Evolutionary conservation across 306 rosid species (phyloP).

Genomic region (Trifolium fragiferum): DNA sequence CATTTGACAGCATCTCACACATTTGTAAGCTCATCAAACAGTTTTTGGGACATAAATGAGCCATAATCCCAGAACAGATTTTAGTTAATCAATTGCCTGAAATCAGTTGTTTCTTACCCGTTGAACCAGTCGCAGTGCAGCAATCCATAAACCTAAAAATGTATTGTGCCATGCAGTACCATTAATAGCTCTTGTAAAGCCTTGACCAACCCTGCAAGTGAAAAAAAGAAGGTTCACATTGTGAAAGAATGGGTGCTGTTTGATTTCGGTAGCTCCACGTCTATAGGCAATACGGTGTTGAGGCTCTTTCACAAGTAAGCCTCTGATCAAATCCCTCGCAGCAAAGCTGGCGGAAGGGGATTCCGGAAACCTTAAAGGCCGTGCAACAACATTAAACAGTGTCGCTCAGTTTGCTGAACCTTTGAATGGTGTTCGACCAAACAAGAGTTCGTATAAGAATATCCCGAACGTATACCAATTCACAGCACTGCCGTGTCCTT

Average conservation of each 20-base stretch:
- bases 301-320: slow-evolving; percentile 97
- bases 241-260: slow-evolving; percentile 95
- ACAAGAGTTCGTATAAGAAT: slow-evolving; percentile 91
- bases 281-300: slow-evolving; percentile 95
- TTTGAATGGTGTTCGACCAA: slow-evolving; percentile 91
- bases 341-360: slow-evolving; percentile 92
- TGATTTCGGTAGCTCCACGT: slow-evolving; percentile 93
- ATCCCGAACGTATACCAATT: slow-evolving; percentile 99
- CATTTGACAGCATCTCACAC: slow-evolving; percentile 17
- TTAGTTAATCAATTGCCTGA: slow-evolving; percentile 21
- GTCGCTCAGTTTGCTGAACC: slow-evolving; percentile 89
- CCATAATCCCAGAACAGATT: not conserved
- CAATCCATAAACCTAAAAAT: slow-evolving; percentile 91
- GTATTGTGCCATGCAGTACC: slow-evolving; percentile 90
- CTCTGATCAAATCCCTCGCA: slow-evolving; percentile 93
- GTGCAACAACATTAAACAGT: slow-evolving; percentile 88
- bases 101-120: slow-evolving; percentile 66
- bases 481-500: slow-evolving; percentile 99
- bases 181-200: slow-evolving; percentile 83
- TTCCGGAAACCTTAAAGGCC: slow-evolving; percentile 93
- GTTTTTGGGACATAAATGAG: not conserved
- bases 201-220: slow-evolving; percentile 74
- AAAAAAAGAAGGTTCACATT: slow-evolving; percentile 46
- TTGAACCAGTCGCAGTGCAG: slow-evolving; percentile 90
- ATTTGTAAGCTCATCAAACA: slow-evolving; percentile 10